These are phyloP conservation scores for Bifiguratus adelaidae DNA, from an alignment of 192 early-diverging fungal genomes.

Conservation along the genomic window DNA sequence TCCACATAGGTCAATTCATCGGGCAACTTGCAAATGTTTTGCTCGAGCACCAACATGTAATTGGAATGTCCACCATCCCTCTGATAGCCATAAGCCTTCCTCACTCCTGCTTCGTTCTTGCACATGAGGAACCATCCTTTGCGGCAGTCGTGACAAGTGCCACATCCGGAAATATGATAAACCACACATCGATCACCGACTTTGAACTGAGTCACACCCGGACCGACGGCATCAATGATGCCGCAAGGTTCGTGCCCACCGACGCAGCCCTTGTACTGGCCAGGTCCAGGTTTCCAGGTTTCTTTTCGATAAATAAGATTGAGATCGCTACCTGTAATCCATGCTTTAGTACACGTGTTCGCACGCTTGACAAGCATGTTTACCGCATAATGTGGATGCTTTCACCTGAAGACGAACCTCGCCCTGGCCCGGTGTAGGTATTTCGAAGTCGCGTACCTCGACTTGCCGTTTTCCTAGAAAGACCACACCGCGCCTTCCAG, in stretches of 20 bases:
- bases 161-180: conserved; percentile 2
- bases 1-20: neutral
- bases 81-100: conserved; percentile 3
- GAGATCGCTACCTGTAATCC: conserved; percentile 1
- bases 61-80: conserved; percentile 1
- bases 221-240: neutral
- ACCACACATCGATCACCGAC: conserved; percentile 3
- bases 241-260: conserved; percentile 6
- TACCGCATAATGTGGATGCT: conserved; percentile 3
- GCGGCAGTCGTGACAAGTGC: neutral
- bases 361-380: neutral
- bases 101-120: neutral
- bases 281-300: neutral
- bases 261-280: neutral
- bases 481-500: neutral
- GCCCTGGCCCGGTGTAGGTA: neutral
- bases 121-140: conserved; percentile 1
- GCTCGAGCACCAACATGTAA: conserved; percentile 1
- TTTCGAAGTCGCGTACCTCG: neutral
- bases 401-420: conserved; percentile 3
- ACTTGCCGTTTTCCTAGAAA: conserved; percentile 2
- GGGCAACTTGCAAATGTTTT: conserved; percentile 2
- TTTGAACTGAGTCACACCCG: neutral
- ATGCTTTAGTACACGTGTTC: too few species aligned
- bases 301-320: conserved; percentile 4